phyloP scores from a whole-genome alignment of 805 yeast species.

The Wickerhamiella cacticola region DNA sequence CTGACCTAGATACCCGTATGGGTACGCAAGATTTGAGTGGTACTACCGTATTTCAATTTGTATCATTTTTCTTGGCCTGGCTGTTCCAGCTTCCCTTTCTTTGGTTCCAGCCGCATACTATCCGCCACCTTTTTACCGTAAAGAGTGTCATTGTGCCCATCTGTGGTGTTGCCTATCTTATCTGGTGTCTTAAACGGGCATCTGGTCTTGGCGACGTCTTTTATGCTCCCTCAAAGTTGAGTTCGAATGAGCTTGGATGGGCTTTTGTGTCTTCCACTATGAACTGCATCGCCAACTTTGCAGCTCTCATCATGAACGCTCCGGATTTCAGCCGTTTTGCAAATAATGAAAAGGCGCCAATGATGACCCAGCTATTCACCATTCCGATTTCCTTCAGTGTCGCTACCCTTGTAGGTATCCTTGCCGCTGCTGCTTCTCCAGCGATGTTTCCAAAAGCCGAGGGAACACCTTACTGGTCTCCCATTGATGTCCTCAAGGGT shows the following conservation, averaged over 20 bases:
- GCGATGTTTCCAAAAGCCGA: constrained; percentile 32
- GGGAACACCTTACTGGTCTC: constrained; percentile 69
- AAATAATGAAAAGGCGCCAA: constrained; percentile 30
- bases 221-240: constrained; percentile 39
- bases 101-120: constrained; percentile 68
- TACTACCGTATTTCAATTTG: constrained; percentile 58
- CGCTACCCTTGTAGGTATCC: constrained; percentile 73
- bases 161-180: constrained; percentile 70
- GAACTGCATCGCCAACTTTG: constrained; percentile 76
- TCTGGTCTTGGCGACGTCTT: constrained; percentile 68
- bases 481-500: constrained; percentile 58
- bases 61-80: constrained; percentile 76
- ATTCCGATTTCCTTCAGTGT: constrained; percentile 69
- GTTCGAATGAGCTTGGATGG: constrained; percentile 63
- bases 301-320: constrained; percentile 76
- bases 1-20: constrained; percentile 31
- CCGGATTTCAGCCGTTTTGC: constrained; percentile 87
- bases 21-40: constrained; percentile 43
- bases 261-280: constrained; percentile 65
- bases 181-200: constrained; percentile 76
- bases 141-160: constrained; percentile 70
- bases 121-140: constrained; percentile 72
- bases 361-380: constrained; percentile 42
- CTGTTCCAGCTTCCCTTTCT: constrained; percentile 64
- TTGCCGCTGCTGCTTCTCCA: constrained; percentile 70